A percentile compares a stretch with the other conserved stretches of the same genome.
Conservation (phyloP, 2,329 filamentous ascomycete genomes). For the Curvularia eragrostidis region DNA sequence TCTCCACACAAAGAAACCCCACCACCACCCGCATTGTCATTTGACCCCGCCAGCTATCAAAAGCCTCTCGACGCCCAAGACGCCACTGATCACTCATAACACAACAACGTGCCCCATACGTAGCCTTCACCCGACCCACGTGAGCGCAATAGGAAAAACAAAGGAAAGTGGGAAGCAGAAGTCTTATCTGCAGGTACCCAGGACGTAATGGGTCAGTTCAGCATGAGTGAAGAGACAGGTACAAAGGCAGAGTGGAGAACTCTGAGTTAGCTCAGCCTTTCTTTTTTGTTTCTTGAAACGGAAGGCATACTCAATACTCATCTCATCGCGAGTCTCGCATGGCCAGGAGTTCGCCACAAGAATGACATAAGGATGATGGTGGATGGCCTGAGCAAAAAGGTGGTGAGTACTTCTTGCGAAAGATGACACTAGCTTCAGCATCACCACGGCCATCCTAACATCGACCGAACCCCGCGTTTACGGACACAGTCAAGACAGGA, state of each 20-base stretch:
- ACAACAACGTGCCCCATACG: constrained; percentile 22
- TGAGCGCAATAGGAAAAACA: constrained; percentile 27
- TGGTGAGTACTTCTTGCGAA: background rate
- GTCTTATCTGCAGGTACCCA: background rate
- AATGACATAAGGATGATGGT: background rate
- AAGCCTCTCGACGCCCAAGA: constrained; percentile 19
- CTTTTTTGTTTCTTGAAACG: background rate
- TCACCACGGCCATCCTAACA: background rate
- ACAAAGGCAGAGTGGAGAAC: constrained; percentile 2
- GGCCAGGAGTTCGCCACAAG: background rate
- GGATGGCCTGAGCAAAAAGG: background rate
- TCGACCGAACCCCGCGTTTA: background rate
- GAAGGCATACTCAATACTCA: background rate
- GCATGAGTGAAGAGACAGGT: background rate
- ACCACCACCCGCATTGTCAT: constrained; percentile 13
- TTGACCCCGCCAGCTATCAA: constrained; percentile 30
- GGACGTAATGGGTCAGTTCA: constrained; percentile 11
- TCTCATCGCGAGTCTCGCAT: background rate
- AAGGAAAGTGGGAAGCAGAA: constrained; percentile 13
- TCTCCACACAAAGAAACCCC: constrained; percentile 14
- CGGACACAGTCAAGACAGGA: background rate
- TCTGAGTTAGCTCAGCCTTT: constrained; percentile 16
- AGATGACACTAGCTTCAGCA: background rate
- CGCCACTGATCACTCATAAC: constrained; percentile 28
- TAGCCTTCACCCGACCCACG: constrained; percentile 34